Percentiles rank a stretch among this genome's conserved stretches.
These are phyloP conservation scores for Chaetomium tenue DNA, from an alignment of 495 filamentous ascomycete species.

Conservation along the genomic window DNA sequence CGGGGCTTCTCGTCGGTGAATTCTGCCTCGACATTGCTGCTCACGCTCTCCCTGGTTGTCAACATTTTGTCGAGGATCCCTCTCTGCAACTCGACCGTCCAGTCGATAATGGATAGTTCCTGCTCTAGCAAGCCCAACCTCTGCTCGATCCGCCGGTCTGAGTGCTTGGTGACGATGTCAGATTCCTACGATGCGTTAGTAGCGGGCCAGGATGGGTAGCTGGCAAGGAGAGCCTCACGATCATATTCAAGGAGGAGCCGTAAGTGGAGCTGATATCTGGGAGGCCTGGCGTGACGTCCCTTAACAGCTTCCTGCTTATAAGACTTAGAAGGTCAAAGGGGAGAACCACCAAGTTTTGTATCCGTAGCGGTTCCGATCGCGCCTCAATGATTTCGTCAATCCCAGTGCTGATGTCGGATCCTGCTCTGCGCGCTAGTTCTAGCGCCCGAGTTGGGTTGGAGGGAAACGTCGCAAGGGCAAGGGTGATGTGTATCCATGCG, in stretches of 20 bases:
- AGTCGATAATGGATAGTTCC: slow-evolving; percentile 40
- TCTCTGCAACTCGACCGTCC: slow-evolving; percentile 28
- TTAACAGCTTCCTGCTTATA: slow-evolving; percentile 35
- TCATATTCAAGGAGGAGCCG: slow-evolving; percentile 34
- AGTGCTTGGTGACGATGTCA: slow-evolving; percentile 36
- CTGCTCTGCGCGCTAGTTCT: background rate
- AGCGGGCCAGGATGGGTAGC: background rate
- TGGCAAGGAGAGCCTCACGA: slow-evolving; percentile 24
- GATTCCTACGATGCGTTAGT: slow-evolving; percentile 26
- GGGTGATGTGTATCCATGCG: slow-evolving; percentile 14
- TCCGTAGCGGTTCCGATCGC: slow-evolving; percentile 8
- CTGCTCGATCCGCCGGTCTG: slow-evolving; percentile 40
- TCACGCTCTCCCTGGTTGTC: slow-evolving; percentile 9
- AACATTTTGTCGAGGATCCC: slow-evolving; percentile 27
- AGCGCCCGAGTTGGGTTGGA: background rate
- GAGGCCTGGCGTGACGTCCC: slow-evolving; percentile 29
- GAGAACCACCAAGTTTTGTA: slow-evolving; percentile 36
- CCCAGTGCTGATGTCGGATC: background rate
- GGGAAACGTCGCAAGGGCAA: slow-evolving; percentile 6
- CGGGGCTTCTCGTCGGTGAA: background rate
- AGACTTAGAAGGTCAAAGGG: slow-evolving; percentile 41
- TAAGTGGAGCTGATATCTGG: slow-evolving; percentile 38
- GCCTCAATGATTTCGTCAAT: slow-evolving; percentile 8
- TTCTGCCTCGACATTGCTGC: background rate
- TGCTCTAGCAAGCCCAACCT: slow-evolving; percentile 39